These are phyloP conservation scores for Cucurbita ficifolia DNA, from an alignment of 306 rosid genomes.

Conservation along the genomic window DNA sequence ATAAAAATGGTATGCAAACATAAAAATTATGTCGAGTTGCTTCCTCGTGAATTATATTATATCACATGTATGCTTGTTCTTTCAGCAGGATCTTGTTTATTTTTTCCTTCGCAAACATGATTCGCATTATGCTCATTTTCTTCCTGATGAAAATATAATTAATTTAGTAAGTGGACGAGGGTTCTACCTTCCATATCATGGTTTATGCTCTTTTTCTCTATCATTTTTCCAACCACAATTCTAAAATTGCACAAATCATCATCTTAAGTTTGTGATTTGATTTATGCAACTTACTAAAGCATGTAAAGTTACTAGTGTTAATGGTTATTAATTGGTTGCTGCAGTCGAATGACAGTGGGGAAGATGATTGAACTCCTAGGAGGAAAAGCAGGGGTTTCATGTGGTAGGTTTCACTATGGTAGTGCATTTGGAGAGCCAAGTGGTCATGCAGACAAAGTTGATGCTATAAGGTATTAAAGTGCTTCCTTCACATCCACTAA, in stretches of 20 bases:
- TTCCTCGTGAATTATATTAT: too few relatives aligned
- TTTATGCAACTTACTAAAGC: background rate
- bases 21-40: too few relatives aligned
- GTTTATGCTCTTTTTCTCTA: background rate
- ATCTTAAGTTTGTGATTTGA: background rate
- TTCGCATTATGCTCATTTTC: background rate
- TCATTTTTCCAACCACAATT: background rate
- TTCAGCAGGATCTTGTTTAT: background rate
- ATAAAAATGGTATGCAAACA: background rate
- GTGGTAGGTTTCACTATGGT: slow-evolving; percentile 91
- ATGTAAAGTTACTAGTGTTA: background rate
- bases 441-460: slow-evolving; percentile 99
- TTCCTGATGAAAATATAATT: background rate
- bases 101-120: background rate
- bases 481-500: background rate
- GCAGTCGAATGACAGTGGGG: slow-evolving; percentile 97
- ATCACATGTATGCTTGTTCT: background rate
- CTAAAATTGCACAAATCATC: background rate
- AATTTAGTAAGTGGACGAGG: background rate
- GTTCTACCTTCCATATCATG: background rate
- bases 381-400: slow-evolving; percentile 92
- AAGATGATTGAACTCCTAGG: slow-evolving; percentile 99
- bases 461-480: slow-evolving; percentile 85
- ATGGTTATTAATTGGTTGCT: slow-evolving; percentile 1
- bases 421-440: slow-evolving; percentile 98